Percentiles rank a stretch among this genome's conserved stretches.
Evolutionary conservation across 768 basidiomycete genomes (phyloP).

Genomic region (Sarcodon sp.): DNA sequence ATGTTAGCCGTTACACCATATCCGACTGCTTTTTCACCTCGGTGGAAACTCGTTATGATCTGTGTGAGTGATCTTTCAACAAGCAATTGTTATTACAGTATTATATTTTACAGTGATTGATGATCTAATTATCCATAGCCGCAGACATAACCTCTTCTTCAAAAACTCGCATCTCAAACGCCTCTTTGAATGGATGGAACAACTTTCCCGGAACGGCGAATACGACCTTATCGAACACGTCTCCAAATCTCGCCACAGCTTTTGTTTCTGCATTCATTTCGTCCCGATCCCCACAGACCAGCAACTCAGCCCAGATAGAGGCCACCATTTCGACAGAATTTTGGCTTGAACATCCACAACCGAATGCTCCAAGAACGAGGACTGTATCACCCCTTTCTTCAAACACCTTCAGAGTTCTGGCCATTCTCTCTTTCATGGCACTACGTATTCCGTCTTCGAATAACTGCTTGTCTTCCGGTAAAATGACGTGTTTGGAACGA

Average conservation of each 20-base stretch:
- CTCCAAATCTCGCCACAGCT: conserved; percentile 21
- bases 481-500: conserved; percentile 22
- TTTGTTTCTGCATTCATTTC: conserved; percentile 7
- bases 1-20: conserved; percentile 62
- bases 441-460: conserved; percentile 25
- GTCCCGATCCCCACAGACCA: conserved; percentile 17
- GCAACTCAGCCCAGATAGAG: conserved; percentile 31
- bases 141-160: conserved; percentile 17
- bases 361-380: conserved; percentile 32
- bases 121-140: too few species aligned
- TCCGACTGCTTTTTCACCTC: conserved; percentile 13
- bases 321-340: conserved; percentile 29
- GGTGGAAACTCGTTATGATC: too few species aligned
- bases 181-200: conserved; percentile 22
- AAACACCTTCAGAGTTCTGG: conserved; percentile 28
- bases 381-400: conserved; percentile 24
- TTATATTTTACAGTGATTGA: too few species aligned
- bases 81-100: too few species aligned
- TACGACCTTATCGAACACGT: conserved; percentile 26
- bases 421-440: conserved; percentile 37
- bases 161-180: conserved; percentile 26
- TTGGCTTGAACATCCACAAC: conserved; percentile 26
- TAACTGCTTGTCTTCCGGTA: conserved; percentile 18
- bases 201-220: conserved; percentile 29
- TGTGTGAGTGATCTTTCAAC: too few species aligned